Conservation (phyloP, 345 rosid genomes). For the Citrus sp. region DNA sequence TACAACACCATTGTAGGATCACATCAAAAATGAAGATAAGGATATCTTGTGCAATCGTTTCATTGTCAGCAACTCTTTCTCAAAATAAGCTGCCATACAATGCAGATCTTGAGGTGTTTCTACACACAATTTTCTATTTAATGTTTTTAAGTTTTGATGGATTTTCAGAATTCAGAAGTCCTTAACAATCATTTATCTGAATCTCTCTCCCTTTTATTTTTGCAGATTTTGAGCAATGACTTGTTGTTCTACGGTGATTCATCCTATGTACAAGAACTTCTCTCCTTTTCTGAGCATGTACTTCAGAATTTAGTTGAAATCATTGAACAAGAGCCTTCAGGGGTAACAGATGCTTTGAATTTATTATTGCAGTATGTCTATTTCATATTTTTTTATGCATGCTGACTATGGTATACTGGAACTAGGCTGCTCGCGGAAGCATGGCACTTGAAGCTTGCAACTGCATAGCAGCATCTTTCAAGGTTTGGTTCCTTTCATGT, state of each 20-base stretch:
- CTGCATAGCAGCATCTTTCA: conserved; percentile 62
- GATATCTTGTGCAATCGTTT: conserved; percentile 53
- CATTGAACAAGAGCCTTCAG: conserved; percentile 64
- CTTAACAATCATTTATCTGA: neutral
- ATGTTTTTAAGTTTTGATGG: neutral
- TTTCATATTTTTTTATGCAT: neutral
- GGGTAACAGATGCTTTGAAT: conserved; percentile 30
- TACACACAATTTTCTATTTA: neutral
- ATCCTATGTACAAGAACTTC: conserved; percentile 57
- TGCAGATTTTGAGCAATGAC: conserved; percentile 63
- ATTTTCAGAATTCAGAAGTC: neutral
- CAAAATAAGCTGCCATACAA: conserved; percentile 74
- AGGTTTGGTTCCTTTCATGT: conserved; percentile 34
- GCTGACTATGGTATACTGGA: conserved; percentile 24
- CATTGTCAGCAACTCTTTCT: conserved; percentile 58
- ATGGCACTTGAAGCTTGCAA: conserved; percentile 95
- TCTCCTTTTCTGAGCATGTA: conserved; percentile 35
- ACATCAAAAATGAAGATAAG: conserved; percentile 47
- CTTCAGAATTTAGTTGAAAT: conserved; percentile 45
- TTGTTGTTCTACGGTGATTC: conserved; percentile 58
- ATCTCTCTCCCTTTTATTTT: neutral
- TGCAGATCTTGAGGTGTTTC: conserved; percentile 49
- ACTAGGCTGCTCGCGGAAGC: conserved; percentile 59
- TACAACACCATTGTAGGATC: conserved; percentile 46
- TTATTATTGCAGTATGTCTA: neutral